Conservation (phyloP, 2,329 filamentous ascomycete genomes). For the Didymella keratinophila region DNA sequence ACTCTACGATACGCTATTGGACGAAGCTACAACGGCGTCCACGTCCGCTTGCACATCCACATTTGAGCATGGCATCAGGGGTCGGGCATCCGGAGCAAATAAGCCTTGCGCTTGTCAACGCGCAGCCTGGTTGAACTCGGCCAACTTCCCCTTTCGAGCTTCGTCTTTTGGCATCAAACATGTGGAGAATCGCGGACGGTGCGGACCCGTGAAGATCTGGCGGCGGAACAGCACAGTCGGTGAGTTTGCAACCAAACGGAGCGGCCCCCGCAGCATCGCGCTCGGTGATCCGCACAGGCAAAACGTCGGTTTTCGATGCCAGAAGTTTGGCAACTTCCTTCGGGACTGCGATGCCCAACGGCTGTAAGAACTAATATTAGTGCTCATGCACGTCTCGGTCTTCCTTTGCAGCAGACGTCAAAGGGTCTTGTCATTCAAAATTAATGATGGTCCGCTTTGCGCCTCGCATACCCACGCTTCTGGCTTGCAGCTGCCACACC, state of each 20-base stretch:
- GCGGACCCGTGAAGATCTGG: conserved; percentile 2
- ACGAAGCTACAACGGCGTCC: neutral
- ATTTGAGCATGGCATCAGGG: neutral
- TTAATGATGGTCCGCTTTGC: conserved; percentile 1
- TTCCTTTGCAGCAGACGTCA: neutral
- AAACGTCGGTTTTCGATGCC: conserved; percentile 5
- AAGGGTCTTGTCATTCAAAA: conserved; percentile 5
- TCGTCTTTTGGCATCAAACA: neutral
- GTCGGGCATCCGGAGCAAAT: neutral
- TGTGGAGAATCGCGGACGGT: conserved; percentile 2
- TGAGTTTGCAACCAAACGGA: conserved; percentile 2
- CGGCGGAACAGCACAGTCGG: conserved; percentile 3
- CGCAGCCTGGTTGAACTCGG: neutral
- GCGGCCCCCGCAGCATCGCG: conserved; percentile 2
- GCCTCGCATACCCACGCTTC: neutral
- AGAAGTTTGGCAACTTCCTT: neutral
- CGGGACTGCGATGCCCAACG: neutral
- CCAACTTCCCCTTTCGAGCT: conserved; percentile 6
- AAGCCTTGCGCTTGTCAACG: neutral
- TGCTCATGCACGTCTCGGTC: conserved; percentile 2
- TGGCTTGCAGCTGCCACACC: neutral
- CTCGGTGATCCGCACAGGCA: conserved; percentile 6
- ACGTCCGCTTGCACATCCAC: neutral
- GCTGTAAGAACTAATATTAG: neutral
- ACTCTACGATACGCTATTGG: neutral